Percentiles rank a stretch among this genome's conserved stretches.
Conservation (phyloP, 1,284 basidiomycete genomes). For the Cryptococcus sp. region DNA sequence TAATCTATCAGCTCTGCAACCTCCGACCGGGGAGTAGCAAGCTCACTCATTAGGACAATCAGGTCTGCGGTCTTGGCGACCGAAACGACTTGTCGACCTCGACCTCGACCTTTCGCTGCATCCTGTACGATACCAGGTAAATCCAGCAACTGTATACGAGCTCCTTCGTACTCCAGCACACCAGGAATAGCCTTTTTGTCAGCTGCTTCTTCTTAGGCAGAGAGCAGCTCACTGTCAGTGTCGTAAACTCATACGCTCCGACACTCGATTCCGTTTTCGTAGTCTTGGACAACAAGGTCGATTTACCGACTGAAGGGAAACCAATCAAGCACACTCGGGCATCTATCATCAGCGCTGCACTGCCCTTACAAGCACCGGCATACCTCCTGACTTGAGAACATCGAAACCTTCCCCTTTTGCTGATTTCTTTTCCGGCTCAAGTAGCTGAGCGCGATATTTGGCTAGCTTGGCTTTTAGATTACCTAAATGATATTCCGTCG, state of each 20-base stretch:
- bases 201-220: neutral
- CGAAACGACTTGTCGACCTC: slow-evolving; percentile 90
- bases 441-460: slow-evolving; percentile 80
- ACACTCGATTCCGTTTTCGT: slow-evolving; percentile 85
- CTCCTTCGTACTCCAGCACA: slow-evolving; percentile 88
- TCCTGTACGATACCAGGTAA: slow-evolving; percentile 97
- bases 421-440: slow-evolving; percentile 74
- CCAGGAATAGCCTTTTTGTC: slow-evolving; percentile 75
- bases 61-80: slow-evolving; percentile 95
- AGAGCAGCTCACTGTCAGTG: slow-evolving; percentile 62
- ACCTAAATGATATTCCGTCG: slow-evolving; percentile 80
- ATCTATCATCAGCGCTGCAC: slow-evolving; percentile 51
- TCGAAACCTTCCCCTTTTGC: slow-evolving; percentile 84
- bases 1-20: slow-evolving; percentile 27
- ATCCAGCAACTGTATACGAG: slow-evolving; percentile 89
- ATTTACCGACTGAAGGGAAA: slow-evolving; percentile 93
- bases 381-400: slow-evolving; percentile 80
- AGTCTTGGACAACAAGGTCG: slow-evolving; percentile 83
- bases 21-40: neutral
- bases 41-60: slow-evolving; percentile 88
- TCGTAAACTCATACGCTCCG: slow-evolving; percentile 95
- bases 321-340: slow-evolving; percentile 90
- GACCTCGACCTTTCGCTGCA: slow-evolving; percentile 85
- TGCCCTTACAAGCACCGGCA: slow-evolving; percentile 3
- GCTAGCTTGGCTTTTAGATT: slow-evolving; percentile 56